Base-by-base conservation (phyloP, 768 basidiomycete species). In the Suillus americanus region DNA sequence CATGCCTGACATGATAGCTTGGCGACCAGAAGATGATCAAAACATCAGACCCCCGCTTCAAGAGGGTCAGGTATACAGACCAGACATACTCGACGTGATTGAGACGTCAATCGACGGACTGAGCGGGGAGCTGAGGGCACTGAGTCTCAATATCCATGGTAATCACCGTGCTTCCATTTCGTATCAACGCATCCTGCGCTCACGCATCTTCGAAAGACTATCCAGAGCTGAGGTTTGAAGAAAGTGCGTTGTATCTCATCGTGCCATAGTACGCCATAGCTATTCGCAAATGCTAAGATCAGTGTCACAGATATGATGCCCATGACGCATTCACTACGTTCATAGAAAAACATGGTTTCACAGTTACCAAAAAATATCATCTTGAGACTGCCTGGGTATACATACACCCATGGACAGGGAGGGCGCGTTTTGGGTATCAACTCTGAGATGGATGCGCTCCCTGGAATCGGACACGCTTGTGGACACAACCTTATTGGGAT, bases 401-500 rank as follows among this genome's bases (percentile, higher is more conserved):
- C 79, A 1, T 91, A 83, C 69, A 75, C 80, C 14, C 79, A 86
- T 69, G 86, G 88, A 23, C 71, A 76, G 20, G 89, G 88, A 48
- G 89, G 89, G 20, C 81, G 87, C 61, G 85, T 82, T 0, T 83
- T 91, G 46, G 90, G 90, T 0, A 78, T 92, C 64, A 91, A 92
- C 72, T 90, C 89, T 33, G 90, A 91, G 82, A 86, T 86, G 85
- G 85, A 86, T 65, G 86, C 86, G 1, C 76, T 87, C 16, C 69
- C 68, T 62, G 73, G 82, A 0, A 77, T 86, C 30, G 83, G 88
- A 2, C 88, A 89, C 66, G 88, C 86, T 1, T 92, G 90, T 70
- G 90, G 90, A 3, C 90, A 92, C 71, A 91, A 91, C 66, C 77
- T 92, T 50, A 91, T 92, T 64, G 89, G 87, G 1, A 89, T 91